Base-by-base conservation (phyloP, 2,329 filamentous ascomycete genomes). In the Aspergillus sp. region DNA sequence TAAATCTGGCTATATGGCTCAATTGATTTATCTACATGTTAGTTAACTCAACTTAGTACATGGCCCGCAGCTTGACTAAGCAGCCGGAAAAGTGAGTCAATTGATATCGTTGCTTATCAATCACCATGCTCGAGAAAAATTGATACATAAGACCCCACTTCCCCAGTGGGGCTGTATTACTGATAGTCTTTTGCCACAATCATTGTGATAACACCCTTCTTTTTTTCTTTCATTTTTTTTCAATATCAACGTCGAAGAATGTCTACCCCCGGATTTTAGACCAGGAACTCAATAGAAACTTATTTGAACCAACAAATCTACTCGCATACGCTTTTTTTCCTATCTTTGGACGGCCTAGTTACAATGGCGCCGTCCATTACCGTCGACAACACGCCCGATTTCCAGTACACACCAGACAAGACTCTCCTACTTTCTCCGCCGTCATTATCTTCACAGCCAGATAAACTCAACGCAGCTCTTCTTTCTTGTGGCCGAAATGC, bases 401-500 rank as follows among this genome's bases (percentile, higher is more conserved):
- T 43, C n/a, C 41, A 27, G 25, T 15, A 13, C n/a, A n/a, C 23
- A 15, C 13, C 41, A 19, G 41, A 23, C 3, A 25, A 17, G n/a
- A 30, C 41, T 12, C 41, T 43, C n/a, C n/a, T 43, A 43, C 41
- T 43, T 19, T 43, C 41, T 27, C 41, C 41, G 7, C 41, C 41
- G 10, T 43, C 41, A n/a, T 25, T 43, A 17, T 43, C 41, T n/a
- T 43, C 41, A 6, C 41, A 43, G 12, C 41, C 41, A 25, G 41
- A 43, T n/a, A 43, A 43, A 13, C 22, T 43, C 10, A 43, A 43
- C 9, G 41, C 22, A 17, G 23, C 23, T 6, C 13, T 27, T 22
- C 23, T 25, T 43, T 43, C 30, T 15, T 45, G 33, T 38, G 43
- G 37, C 32, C 43, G 32, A 37, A 35, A 32, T 23, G 43, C 79